Evolutionary conservation across 345 rosid genomes (phyloP), one percentile per base, ranked within the genome.

Genomic region (Kernera saxatilis): DNA sequence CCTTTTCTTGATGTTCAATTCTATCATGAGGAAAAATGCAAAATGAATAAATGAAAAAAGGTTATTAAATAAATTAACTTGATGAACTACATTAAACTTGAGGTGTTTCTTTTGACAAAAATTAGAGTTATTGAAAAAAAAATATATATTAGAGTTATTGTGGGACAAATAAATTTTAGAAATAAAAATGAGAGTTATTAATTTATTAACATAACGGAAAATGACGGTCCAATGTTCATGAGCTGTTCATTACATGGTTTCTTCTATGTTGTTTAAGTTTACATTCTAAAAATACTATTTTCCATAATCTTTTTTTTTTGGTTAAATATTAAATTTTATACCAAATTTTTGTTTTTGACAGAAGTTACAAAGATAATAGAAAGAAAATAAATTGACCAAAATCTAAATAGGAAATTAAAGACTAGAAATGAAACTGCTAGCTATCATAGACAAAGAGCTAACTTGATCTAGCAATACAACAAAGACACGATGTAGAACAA

Each of bases 201-300:
- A 17, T 44, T 29, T 26, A 41, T 44, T 15, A 57, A 57, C 66
- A 23, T 15, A 70, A 44, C n/a, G 57, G 15, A 49, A 49, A 30
- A 48, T 21, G 57, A 79, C 45, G 37, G 53, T 23, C 44, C 17
- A 36, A 52, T 23, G 49, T 33, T 15, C 25, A 72, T 64, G 71
- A 44, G 66, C 71, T 55, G 77, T 64, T 39, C 29, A 14, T 72
- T 64, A 64, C 65, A 56, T 64, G 43, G 25, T 64, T 64, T 41
- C 35, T 35, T n/a, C n/a, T 71, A 52, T 62, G 57, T 65, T 64
- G 71, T 46, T 56, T 18, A 45, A 6, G 51, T 48, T 18, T 19
- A 19, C 14, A 45, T 25, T 10, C 12, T 37, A 19, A 6, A 18
- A 40, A 5, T 2, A 49, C 5, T 14, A 50, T 30, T 50, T 53